Conservation (phyloP, 805 yeast genomes). For the Ogataea methylovora region DNA sequence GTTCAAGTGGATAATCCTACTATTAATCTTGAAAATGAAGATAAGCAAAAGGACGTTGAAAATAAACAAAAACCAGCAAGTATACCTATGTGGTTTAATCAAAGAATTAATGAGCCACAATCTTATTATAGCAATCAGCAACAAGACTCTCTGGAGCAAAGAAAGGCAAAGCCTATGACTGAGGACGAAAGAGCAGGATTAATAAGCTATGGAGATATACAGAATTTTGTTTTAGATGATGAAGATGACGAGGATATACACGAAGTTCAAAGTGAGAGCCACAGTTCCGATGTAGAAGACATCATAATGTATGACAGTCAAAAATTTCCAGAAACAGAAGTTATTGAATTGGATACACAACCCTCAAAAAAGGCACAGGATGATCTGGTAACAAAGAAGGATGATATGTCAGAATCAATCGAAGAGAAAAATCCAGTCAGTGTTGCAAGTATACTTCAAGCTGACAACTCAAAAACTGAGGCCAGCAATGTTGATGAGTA, state of each 20-base stretch:
- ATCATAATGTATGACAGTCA: not conserved
- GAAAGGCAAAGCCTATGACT: constrained; percentile 12
- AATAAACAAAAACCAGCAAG: too few species aligned
- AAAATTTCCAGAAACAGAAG: not conserved
- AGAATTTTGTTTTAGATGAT: constrained; percentile 18
- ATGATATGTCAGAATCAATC: too few species aligned
- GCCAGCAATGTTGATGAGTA: constrained; percentile 32
- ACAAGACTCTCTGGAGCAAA: not conserved
- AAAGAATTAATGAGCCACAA: too few species aligned
- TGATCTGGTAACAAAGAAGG: too few species aligned
- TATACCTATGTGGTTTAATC: too few species aligned
- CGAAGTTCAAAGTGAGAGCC: constrained; percentile 3
- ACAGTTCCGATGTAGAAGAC: not conserved
- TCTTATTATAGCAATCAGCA: not conserved
- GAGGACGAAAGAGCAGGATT: constrained; percentile 43
- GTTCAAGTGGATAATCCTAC: too few species aligned
- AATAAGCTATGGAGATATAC: constrained; percentile 44
- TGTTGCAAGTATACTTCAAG: too few species aligned
- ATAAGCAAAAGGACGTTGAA: too few species aligned
- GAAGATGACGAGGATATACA: constrained; percentile 12
- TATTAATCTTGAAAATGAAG: too few species aligned
- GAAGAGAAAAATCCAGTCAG: too few species aligned
- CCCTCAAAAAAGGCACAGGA: too few species aligned
- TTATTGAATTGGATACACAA: too few species aligned
- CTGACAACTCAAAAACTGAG: not conserved